Percentiles rank a stretch among this genome's conserved stretches.
Evolutionary conservation across 1,139 yeast genomes (phyloP).

Genomic region (Sugiyamaella novakii): DNA sequence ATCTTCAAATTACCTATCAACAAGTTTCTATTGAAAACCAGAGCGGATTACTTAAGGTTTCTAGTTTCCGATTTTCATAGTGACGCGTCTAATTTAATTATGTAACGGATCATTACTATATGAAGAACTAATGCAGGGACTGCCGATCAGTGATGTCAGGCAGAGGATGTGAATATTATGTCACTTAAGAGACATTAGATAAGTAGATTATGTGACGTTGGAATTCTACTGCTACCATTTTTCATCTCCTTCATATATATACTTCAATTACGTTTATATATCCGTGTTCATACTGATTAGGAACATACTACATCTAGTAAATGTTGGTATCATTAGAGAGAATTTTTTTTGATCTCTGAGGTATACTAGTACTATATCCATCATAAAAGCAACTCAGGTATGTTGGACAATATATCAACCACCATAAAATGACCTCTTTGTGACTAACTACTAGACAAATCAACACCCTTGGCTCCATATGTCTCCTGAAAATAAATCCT

Average conservation of each 20-base stretch:
- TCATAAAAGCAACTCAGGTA: neutral
- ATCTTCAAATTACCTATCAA: too few relatives aligned
- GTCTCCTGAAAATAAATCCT: too few relatives aligned
- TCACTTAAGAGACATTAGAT: too few relatives aligned
- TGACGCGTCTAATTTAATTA: neutral
- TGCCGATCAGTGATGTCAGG: too few relatives aligned
- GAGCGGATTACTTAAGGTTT: constrained; percentile 3
- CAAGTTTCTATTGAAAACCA: too few relatives aligned
- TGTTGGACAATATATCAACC: neutral
- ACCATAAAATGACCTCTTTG: too few relatives aligned
- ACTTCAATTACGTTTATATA: neutral
- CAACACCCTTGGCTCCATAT: too few relatives aligned
- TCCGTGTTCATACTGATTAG: neutral
- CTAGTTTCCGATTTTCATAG: too few relatives aligned
- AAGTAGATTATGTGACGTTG: too few relatives aligned
- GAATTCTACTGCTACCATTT: neutral
- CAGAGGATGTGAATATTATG: neutral
- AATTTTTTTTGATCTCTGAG: neutral
- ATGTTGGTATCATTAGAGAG: neutral
- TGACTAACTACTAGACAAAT: too few relatives aligned
- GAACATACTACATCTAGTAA: too few relatives aligned
- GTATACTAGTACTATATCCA: too few relatives aligned
- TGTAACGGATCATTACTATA: neutral
- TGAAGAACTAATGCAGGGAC: neutral
- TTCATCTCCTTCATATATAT: neutral